A percentile compares a stretch with the other conserved stretches of the same genome.
Evolutionary conservation across 208 protist species (phyloP).

Genomic region (Trypanosoma mega): DNA sequence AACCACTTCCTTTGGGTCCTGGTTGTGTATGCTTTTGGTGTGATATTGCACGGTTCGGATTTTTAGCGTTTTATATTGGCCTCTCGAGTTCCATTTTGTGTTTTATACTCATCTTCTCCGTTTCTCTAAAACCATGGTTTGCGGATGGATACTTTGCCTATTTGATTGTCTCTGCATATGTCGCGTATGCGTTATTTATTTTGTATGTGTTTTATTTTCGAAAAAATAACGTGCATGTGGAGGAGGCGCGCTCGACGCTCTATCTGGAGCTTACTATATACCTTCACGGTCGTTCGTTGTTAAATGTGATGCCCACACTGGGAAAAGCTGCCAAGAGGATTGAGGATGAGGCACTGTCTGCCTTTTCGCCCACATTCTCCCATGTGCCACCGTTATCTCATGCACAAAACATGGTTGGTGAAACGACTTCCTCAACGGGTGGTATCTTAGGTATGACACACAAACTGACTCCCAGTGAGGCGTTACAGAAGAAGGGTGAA

Average conservation of each 20-base stretch:
- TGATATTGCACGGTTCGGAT: conserved; percentile 43
- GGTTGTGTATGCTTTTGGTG: conserved; percentile 71
- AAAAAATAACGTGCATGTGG: not conserved
- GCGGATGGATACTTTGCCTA: conserved; percentile 46
- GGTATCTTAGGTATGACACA: not conserved
- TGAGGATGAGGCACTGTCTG: not conserved
- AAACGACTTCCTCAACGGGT: conserved; percentile 1
- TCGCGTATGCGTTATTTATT: conserved; percentile 18
- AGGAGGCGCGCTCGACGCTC: conserved; percentile 21
- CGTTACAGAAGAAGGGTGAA: conserved; percentile 39
- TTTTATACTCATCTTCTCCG: conserved; percentile 36
- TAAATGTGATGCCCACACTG: conserved; percentile 34
- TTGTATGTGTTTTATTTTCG: conserved; percentile 24
- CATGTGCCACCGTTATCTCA: not conserved
- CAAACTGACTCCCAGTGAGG: conserved; percentile 13
- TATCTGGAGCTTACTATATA: conserved; percentile 36
- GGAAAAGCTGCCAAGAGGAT: not conserved
- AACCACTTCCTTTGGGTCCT: conserved; percentile 34
- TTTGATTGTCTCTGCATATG: conserved; percentile 38
- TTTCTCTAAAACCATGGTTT: conserved; percentile 66
- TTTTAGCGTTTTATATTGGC: conserved; percentile 43
- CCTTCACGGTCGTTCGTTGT: conserved; percentile 38
- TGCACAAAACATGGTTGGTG: no score
- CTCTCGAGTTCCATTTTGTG: conserved; percentile 28
- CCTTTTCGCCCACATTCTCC: not conserved